Conservation (phyloP, 1,139 yeast species). For the Chernovozyma sophiae-reginae region DNA sequence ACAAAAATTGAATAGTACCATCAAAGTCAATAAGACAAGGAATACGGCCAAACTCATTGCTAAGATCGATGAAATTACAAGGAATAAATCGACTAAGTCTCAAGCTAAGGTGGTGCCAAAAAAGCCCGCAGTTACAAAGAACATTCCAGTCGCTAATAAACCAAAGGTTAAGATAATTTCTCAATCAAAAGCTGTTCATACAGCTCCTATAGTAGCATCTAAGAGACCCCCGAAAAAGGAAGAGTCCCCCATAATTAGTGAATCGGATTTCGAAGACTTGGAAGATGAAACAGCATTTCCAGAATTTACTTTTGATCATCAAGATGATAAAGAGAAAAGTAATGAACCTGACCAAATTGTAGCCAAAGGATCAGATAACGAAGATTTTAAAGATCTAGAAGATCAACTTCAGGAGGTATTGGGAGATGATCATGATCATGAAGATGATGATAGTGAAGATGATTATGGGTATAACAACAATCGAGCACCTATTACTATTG, state of each 20-base stretch:
- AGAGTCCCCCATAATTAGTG: slow-evolving; percentile 22
- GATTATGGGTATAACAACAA: slow-evolving; percentile 25
- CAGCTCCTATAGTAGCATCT: slow-evolving; percentile 4
- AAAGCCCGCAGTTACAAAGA: not conserved
- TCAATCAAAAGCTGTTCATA: not conserved
- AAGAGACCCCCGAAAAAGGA: slow-evolving; percentile 16
- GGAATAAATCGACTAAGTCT: slow-evolving; percentile 5
- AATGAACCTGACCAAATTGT: not conserved
- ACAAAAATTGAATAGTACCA: slow-evolving; percentile 27
- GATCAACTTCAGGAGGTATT: slow-evolving; percentile 43
- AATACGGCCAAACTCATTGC: slow-evolving; percentile 21
- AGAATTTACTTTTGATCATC: slow-evolving; percentile 8
- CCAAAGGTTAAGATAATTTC: not conserved
- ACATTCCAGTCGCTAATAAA: not conserved
- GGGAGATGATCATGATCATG: slow-evolving; percentile 13
- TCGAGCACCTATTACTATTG: slow-evolving; percentile 16
- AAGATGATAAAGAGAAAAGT: not conserved
- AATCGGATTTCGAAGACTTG: slow-evolving; percentile 27
- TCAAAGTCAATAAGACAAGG: slow-evolving; percentile 36
- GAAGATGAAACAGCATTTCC: slow-evolving; percentile 14
- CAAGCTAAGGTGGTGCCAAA: not conserved
- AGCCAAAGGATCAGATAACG: slow-evolving; percentile 18
- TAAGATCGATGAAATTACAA: slow-evolving; percentile 9
- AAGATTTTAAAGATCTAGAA: slow-evolving; percentile 44
- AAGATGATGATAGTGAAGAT: slow-evolving; percentile 17